Evolutionary conservation across 441 rosid species (phyloP), one percentile per base, ranked within the genome.

Genomic region (Erodium chrysanthum): DNA sequence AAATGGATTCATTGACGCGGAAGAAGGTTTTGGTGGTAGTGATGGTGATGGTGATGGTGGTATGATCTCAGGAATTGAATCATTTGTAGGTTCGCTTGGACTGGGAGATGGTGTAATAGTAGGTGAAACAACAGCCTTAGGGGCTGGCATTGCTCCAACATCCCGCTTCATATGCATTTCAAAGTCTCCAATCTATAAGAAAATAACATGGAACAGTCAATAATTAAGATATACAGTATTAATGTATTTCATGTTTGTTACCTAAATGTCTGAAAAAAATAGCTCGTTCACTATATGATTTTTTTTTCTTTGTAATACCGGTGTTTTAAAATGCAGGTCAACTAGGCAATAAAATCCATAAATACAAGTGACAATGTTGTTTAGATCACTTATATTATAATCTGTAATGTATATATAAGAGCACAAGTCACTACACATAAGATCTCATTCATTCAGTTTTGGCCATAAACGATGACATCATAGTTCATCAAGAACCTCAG

Each of bases 91-190:
- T 67, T 82, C 70, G 70, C 88, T 68, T 65, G 95, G 92, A 70
- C 84, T 82, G 0, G 96, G 86, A 10, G 92, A 33, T 33, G 37
- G 93, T 6, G 93, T 78, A 59, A 73, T 70, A 20, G 82, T 78
- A 68, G 98, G 96, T 58, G 91, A 86, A 35, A 80, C 83, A 70
- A 81, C 82, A 42, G 84, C 69, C 73, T 75, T 52, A 9, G 95
- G 84, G 37, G 71, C 63, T 64, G 76, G 72, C 50, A 77, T 70
- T 66, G 80, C 78, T 74, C 88, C 98, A 75, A 85, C 68, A 67
- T 85, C 84, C 70, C 96, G 78, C 77, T 84, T 90, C 71, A 93
- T 72, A 79, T 86, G 91, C 97, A 93, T 93, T 84, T 93, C 90
- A 56, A 91, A 88, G 69, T 84, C 92, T 68, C 96, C 98, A 73